phyloP scores from a whole-genome alignment of 2,329 filamentous ascomycete genomes.

The Emergomyces africanus region DNA sequence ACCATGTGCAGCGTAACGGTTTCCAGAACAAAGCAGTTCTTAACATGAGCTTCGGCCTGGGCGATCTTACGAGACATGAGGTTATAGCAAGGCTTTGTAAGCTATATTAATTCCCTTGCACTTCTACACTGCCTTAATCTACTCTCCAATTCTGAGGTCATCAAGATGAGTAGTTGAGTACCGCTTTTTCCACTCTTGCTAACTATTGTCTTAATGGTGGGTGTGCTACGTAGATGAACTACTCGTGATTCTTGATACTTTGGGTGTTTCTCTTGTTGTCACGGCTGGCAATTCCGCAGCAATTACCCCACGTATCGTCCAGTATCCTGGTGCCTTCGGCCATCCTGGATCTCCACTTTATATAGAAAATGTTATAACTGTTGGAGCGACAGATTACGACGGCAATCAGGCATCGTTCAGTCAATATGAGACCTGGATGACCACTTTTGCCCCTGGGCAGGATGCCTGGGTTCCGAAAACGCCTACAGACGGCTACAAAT shows the following conservation, averaged over 20 bases:
- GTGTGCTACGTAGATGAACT: neutral
- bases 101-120: neutral
- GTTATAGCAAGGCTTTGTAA: neutral
- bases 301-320: neutral
- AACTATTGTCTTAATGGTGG: neutral
- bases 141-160: neutral
- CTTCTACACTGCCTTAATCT: neutral
- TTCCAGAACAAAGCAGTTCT: neutral
- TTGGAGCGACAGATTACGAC: neutral
- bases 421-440: neutral
- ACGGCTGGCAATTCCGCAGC: neutral
- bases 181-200: neutral
- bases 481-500: neutral
- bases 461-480: neutral
- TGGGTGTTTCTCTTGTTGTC: neutral
- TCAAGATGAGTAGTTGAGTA: neutral
- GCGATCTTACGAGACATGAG: rapidly evolving
- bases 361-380: neutral
- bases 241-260: neutral
- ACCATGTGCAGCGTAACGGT: neutral
- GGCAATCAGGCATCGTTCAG: neutral
- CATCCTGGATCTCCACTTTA: neutral
- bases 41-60: neutral
- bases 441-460: neutral
- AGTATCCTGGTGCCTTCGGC: neutral